Base-by-base conservation (phyloP, 2,329 filamentous ascomycete species). In the Phoma sp. region DNA sequence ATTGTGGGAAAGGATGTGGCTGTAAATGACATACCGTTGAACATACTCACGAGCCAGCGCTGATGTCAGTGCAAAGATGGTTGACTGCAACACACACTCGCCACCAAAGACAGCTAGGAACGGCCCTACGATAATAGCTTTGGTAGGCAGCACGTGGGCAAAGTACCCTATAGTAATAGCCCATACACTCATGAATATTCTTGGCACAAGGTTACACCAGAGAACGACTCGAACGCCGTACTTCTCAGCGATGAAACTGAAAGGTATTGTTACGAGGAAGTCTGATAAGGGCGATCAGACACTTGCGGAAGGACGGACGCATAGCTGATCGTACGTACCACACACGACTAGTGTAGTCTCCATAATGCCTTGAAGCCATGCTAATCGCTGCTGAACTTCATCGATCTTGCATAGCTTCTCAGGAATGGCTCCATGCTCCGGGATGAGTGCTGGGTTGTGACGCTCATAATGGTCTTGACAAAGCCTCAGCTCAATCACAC, bases 371-470 rank as follows among this genome's bases (percentile, higher is more conserved):
- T 83, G 80, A 4, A 85, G 74, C 74, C 79, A 78, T 2, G 83
- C 84, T 7, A 86, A 71, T 14, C 73, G 71, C 48, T 78, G 72
- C 64, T 85, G 83, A 5, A 86, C 75, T 11, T 65, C 66, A 51
- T 84, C 77, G 9, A 82, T 65, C 62, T 86, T 86, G 68, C 84
- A 86, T 3, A 83, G 64, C 52, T 76, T 69, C 66, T 86, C 84
- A 1, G 78, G 74, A 1, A 86, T 69, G 18, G 68, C 68, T 4
- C 78, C 79, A 45, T 76, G 74, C 0, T 68, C 37, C 1, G 47
- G 57, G 11, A 78, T 66, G 4, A 60, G 53, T 0, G 71, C 67
- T 1, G 78, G 78, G 9, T 83, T 76, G 3, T 75, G 67, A 7
- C 47, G 57, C 12, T 53, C 53, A 61, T 85, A 86, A 64, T 83